Evolutionary conservation across 2,329 filamentous ascomycete species (phyloP), one percentile per base, ranked within the genome.

Genomic region (Arthrobotrys iridis): DNA sequence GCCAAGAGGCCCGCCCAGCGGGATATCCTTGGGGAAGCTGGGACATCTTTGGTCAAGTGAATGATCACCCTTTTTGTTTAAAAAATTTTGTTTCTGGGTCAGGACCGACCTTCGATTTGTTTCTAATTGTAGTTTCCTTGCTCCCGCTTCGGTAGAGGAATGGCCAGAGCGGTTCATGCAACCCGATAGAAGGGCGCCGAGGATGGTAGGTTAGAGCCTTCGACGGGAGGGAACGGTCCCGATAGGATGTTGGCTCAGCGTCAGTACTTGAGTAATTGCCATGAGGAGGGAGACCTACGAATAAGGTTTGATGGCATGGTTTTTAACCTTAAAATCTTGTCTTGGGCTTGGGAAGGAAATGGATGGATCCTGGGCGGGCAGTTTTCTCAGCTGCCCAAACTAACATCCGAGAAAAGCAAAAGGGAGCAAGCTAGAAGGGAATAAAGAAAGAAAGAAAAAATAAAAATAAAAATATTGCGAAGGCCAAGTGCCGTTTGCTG

Each of bases 241-340:
- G 40, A 40, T 52, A 60, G 40, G 59, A 70, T 41, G 55, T 58
- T 70, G 55, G n/a, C n/a, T n/a, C n/a, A n/a, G n/a, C n/a, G n/a
- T n/a, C n/a, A n/a, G n/a, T n/a, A n/a, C n/a, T n/a, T n/a, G n/a
- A n/a, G n/a, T n/a, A n/a, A n/a, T n/a, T 62, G 33, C 52, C 20
- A 58, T 43, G 37, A 40, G 10, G 33, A 24, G 37, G 50, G 50
- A 55, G 50, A 55, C 28, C 30, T 55, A 18, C 50, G 50, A 63
- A 63, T 63, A 63, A 63, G 59, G 59, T 63, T 63, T 63, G 43
- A 37, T 37, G 43, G 59, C 30, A 33, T 55, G 48, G 48, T 52
- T 30, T 57, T 73, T 73, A 73, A 73, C 68, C 68, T 73, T 73
- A 73, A 73, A 73, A 73, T 73, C 28, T 24, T 62, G 45, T 60